Base-by-base conservation (phyloP, 345 rosid genomes). In the Populus ilicifolia region DNA sequence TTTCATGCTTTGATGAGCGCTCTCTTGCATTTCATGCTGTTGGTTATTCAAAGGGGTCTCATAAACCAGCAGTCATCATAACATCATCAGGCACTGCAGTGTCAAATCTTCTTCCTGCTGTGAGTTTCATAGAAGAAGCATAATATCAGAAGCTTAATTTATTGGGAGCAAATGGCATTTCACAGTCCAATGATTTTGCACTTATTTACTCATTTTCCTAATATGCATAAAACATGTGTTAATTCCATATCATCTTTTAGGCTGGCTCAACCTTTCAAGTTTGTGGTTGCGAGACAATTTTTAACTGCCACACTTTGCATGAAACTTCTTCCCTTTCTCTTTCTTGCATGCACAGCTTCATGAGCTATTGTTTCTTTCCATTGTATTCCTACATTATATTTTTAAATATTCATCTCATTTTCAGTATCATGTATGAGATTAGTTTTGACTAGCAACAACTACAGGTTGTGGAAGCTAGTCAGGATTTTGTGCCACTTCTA, bases 381-480 rank as follows among this genome's bases (percentile, higher is more conserved):
- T 14, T 21, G 16, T n/a, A 38, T 27, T 61, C 56, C 11, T 72
- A n/a, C 27, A n/a, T 72, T 54, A 36, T 8, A 36, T 36, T 56
- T 72, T 79, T 29, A 9, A 76, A 54, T 30, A 18, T 63, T 54
- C 29, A 16, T 67, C 29, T 54, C 29, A 50, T 77, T 23, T 68
- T 75, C 36, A 54, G 25, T 72, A 39, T 67, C 17, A n/a, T 59
- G 12, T 70, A 73, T 62, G 66, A 36, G n/a, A 50, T 33, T 52
- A 48, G 75, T 67, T 67, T 52, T 56, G 39, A 64, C 56, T n/a
- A 59, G 56, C 75, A 73, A 61, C 59, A 69, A 74, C 61, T 80
- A 65, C 86, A 95, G 99, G 99, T 95, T 73, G 99, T 95, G 67
- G 99, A 95, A 86, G 99, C 99, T 76, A 93, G 97, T 85, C 96